phyloP scores from a whole-genome alignment of 257 asterid species.

The Eustoma russellianum region DNA sequence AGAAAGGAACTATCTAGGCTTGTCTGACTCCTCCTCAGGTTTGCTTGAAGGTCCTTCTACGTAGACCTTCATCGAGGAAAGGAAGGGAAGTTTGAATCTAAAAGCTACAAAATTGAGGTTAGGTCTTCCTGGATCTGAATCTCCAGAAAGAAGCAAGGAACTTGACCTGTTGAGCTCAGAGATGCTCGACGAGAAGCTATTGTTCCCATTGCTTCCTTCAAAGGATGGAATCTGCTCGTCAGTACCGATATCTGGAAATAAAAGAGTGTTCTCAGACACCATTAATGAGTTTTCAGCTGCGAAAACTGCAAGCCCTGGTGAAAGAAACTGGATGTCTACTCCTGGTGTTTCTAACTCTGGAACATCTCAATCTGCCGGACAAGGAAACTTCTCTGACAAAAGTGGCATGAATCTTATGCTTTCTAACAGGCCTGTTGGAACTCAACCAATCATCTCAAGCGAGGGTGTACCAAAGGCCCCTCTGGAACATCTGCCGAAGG shows the following conservation, averaged over 20 bases:
- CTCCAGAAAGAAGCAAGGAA: constrained; percentile 50
- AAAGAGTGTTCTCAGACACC: constrained; percentile 68
- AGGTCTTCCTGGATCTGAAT: constrained; percentile 89
- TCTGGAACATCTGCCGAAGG: constrained; percentile 13
- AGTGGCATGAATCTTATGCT: constrained; percentile 19
- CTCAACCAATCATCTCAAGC: constrained; percentile 22
- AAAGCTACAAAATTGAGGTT: constrained; percentile 80
- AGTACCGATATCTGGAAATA: constrained; percentile 56
- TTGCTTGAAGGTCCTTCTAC: constrained; percentile 54
- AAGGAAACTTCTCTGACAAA: constrained; percentile 30
- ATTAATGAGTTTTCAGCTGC: constrained; percentile 41
- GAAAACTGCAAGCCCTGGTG: constrained; percentile 28
- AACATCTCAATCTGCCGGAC: constrained; percentile 17
- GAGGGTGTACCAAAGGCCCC: constrained; percentile 37
- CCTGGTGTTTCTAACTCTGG: constrained; percentile 34
- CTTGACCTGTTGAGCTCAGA: constrained; percentile 24
- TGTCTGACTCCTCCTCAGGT: constrained; percentile 45
- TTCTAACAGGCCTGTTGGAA: constrained; percentile 24
- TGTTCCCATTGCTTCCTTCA: constrained; percentile 66
- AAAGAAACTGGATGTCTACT: constrained; percentile 64
- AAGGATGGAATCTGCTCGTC: constrained; percentile 44
- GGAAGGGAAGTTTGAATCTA: constrained; percentile 45
- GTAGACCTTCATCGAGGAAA: constrained; percentile 24
- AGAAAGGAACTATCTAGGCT: constrained; percentile 67
- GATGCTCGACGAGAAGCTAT: constrained; percentile 51